Evolutionary conservation across 2,329 filamentous ascomycete genomes (phyloP).

Genomic region (Colletotrichum coccodes): DNA sequence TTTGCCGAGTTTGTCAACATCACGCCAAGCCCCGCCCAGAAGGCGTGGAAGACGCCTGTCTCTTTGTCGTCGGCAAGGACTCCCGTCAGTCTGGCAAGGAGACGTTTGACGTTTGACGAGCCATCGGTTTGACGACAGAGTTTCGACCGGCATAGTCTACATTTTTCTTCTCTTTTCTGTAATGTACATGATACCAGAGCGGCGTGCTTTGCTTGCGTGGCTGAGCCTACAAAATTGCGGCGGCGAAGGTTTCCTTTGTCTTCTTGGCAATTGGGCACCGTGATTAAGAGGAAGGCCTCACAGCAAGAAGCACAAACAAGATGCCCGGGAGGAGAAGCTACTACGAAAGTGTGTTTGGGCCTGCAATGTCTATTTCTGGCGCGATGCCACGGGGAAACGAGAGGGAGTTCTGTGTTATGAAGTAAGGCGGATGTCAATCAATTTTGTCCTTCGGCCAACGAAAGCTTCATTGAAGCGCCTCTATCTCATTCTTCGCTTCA

Average conservation of each 20-base stretch:
- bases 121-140: slow-evolving; percentile 58
- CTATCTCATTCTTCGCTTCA: background rate
- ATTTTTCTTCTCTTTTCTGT: background rate
- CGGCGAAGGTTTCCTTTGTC: background rate
- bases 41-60: slow-evolving; percentile 84
- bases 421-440: background rate
- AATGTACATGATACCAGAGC: slow-evolving; percentile 12
- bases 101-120: slow-evolving; percentile 85
- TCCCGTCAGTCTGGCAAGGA: slow-evolving; percentile 74
- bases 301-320: background rate
- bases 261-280: background rate
- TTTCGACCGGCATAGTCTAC: background rate
- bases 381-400: background rate
- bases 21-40: slow-evolving; percentile 93
- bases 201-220: background rate
- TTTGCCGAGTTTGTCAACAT: slow-evolving; percentile 98
- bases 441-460: background rate
- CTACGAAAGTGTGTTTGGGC: background rate
- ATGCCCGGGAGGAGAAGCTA: background rate
- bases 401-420: background rate
- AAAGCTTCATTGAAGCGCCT: background rate
- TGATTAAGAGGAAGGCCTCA: background rate
- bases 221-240: background rate
- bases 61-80: slow-evolving; percentile 62
- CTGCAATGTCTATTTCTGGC: background rate